Conservation (phyloP, 495 filamentous ascomycete species). For the Xylaria acuta region DNA sequence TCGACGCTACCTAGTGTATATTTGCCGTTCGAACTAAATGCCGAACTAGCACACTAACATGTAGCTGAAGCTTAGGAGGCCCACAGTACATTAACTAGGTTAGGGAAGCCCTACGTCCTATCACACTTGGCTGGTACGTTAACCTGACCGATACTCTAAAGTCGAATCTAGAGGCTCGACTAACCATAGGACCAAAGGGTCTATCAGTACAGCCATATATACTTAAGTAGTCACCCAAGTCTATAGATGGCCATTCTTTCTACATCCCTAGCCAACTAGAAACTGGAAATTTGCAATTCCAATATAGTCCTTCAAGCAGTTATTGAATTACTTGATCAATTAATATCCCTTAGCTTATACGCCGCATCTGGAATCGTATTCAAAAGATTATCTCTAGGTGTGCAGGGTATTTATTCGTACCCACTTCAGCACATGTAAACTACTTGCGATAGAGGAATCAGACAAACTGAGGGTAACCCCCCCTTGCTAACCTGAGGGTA, state of each 20-base stretch:
- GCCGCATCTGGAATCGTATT: not conserved
- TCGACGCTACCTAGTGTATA: not conserved
- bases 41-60: not conserved
- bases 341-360: not conserved
- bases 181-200: not conserved
- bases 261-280: not conserved
- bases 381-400: not conserved
- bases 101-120: too few relatives aligned
- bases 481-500: too few relatives aligned
- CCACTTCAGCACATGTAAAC: not conserved
- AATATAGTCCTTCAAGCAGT: not conserved
- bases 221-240: not conserved
- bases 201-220: not conserved
- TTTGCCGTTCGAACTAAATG: not conserved
- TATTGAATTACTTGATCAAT: not conserved
- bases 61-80: not conserved
- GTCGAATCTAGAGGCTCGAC: too few relatives aligned
- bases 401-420: not conserved
- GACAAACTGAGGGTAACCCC: too few relatives aligned
- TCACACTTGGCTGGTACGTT: too few relatives aligned
- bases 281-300: not conserved
- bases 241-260: not conserved
- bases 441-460: conserved; percentile 4
- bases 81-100: not conserved
- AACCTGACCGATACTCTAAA: too few relatives aligned